These are phyloP conservation scores for Andrographis paniculata DNA, from an alignment of 305 asterid species.

Conservation along the genomic window DNA sequence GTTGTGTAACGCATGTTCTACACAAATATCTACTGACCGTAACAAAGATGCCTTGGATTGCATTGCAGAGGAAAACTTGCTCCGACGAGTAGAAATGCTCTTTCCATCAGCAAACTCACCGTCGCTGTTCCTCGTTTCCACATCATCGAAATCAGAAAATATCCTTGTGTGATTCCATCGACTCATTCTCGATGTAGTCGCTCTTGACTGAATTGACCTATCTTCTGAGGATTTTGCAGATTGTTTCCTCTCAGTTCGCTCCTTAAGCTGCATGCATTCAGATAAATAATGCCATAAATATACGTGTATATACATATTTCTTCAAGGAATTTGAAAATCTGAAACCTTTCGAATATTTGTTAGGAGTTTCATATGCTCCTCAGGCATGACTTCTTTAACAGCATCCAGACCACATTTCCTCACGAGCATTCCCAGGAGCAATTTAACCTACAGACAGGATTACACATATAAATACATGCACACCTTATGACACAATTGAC, in stretches of 20 bases:
- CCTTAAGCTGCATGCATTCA: conserved; percentile 62
- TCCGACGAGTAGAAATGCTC: conserved; percentile 37
- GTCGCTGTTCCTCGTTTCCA: conserved; percentile 44
- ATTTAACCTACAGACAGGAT: conserved; percentile 58
- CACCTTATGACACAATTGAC: conserved; percentile 8
- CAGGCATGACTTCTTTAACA: conserved; percentile 88
- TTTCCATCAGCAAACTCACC: conserved; percentile 40
- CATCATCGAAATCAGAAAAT: conserved; percentile 80
- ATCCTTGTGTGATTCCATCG: conserved; percentile 87
- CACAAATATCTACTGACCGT: conserved; percentile 62
- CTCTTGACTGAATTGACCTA: conserved; percentile 56
- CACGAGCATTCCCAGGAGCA: conserved; percentile 89
- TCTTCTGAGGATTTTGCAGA: conserved; percentile 44
- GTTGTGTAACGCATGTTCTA: too few relatives aligned
- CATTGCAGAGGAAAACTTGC: conserved; percentile 33
- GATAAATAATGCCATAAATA: conserved; percentile 48
- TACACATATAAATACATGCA: conserved; percentile 9
- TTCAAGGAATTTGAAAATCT: conserved; percentile 6
- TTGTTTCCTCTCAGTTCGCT: conserved; percentile 60
- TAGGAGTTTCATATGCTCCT: conserved; percentile 86
- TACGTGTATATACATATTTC: conserved; percentile 84
- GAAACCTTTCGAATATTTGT: conserved; percentile 90
- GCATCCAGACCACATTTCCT: conserved; percentile 93
- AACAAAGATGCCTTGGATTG: conserved; percentile 47
- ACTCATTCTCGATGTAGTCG: conserved; percentile 91